Conservation (phyloP, 768 basidiomycete species). For the Naganishia randhawae region DNA sequence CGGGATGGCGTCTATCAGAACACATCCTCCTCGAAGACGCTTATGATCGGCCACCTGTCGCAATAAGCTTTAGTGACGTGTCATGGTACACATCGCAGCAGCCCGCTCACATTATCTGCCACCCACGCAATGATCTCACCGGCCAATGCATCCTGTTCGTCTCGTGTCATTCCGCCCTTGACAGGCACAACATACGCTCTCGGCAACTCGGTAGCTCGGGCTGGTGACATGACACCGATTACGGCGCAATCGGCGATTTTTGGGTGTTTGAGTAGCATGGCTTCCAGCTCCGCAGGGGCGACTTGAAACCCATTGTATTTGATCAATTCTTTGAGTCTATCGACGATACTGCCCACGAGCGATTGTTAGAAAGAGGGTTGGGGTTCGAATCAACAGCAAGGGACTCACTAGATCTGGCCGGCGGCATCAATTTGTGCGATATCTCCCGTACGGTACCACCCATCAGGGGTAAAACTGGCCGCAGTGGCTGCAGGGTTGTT, state of each 20-base stretch:
- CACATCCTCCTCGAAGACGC: constrained; percentile 65
- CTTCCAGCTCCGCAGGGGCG: constrained; percentile 80
- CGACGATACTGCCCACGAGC: constrained; percentile 40
- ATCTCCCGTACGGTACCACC: constrained; percentile 89
- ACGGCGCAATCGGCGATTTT: constrained; percentile 76
- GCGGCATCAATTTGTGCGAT: constrained; percentile 65
- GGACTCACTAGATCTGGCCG: constrained; percentile 57
- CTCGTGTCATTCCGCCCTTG: constrained; percentile 50
- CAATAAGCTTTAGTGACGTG: background rate
- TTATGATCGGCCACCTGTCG: constrained; percentile 63
- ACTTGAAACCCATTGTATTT: constrained; percentile 73
- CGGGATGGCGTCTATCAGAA: constrained; percentile 61
- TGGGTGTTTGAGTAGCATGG: constrained; percentile 67
- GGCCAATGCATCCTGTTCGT: constrained; percentile 32
- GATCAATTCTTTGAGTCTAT: constrained; percentile 53
- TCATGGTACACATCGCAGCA: too few species aligned
- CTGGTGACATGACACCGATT: constrained; percentile 66
- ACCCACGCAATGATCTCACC: constrained; percentile 65
- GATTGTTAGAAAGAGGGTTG: background rate
- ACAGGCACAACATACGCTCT: constrained; percentile 53
- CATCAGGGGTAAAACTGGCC: constrained; percentile 64
- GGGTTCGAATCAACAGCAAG: background rate
- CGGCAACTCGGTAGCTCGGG: constrained; percentile 76
- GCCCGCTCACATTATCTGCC: constrained; percentile 50
- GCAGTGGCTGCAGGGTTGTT: constrained; percentile 68